Base-by-base conservation (phyloP, 1,284 basidiomycete species). In the Vanrija sp. region DNA sequence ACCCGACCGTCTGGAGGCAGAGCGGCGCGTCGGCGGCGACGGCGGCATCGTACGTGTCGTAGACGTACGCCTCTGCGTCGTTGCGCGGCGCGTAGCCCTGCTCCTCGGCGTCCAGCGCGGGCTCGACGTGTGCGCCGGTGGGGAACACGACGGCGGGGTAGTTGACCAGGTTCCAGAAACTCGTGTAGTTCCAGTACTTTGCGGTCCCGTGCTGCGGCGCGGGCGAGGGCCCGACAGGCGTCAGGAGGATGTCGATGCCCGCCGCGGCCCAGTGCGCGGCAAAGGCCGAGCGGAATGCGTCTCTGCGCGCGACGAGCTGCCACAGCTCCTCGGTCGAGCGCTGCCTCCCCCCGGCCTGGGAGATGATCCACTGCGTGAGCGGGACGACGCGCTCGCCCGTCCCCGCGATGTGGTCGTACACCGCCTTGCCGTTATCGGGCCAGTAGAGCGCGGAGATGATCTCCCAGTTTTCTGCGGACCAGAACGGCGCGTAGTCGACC, bases 91-190 rank as follows among this genome's bases (percentile, higher is more conserved):
- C 69, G 68, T 85, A 85, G 2, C 18, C 53, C 25, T 54, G 42
- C 37, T 67, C 68, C 14, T 60, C 62, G 6, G 57, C 54, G 43
- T 60, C 63, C 15, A 60, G 82, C 46, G 67, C 25, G 15, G 31
- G 31, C 54, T 46, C 22, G 18, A 52, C 50, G 6, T 18, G 78
- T 47, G 57, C 57, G 0, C 82, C 80, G 2, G 84, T 84, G 0
- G 88, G 88, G 56, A 89, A 79, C 6, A 81, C 73, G 16, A 82
- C 75, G 3, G 80, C 78, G 0, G 85, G 78, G 61, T 83, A 86
- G 66, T 88, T 86, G 25, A 87, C 78, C 6, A 78, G 67, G 63
- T 87, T 88, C 79, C 81, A 87, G 27, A 82, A 53, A 66, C 77
- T 75, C 0, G 86, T 86, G 61, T 85, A 86, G 41, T 55, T 54